A percentile compares a stretch with the other conserved stretches of the same genome.
phyloP scores from a whole-genome alignment of 345 rosid genomes.

The Garcia nutans region DNA sequence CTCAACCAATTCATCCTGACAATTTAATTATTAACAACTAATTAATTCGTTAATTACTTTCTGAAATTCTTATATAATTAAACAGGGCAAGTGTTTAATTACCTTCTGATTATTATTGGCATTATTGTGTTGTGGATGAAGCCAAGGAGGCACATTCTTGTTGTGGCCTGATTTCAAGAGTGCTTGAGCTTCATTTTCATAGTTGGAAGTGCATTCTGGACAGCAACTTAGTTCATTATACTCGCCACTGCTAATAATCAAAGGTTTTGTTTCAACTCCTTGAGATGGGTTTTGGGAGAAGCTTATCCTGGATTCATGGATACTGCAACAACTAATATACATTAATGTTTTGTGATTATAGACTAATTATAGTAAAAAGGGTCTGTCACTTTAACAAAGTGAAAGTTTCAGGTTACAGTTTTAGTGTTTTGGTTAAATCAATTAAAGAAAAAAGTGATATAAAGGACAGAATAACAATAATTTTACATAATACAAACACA shows the following conservation, averaged over 20 bases:
- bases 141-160: slow-evolving; percentile 67
- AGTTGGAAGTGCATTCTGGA: slow-evolving; percentile 67
- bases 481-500: no score
- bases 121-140: slow-evolving; percentile 45
- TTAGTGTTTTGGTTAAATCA: background rate
- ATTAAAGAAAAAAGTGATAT: no score
- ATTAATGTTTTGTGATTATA: background rate
- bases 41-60: no score
- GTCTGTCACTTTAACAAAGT: background rate
- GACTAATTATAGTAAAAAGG: background rate
- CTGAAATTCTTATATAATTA: no score
- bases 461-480: no score
- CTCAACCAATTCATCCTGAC: slow-evolving; percentile 57
- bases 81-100: background rate
- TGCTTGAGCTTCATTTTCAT: slow-evolving; percentile 62
- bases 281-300: slow-evolving; percentile 36
- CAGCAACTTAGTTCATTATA: slow-evolving; percentile 59
- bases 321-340: slow-evolving; percentile 31
- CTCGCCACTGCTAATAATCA: slow-evolving; percentile 31
- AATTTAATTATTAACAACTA: background rate
- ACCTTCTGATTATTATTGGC: slow-evolving; percentile 48
- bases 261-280: slow-evolving; percentile 51
- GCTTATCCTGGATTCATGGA: slow-evolving; percentile 44
- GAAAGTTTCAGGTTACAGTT: background rate
- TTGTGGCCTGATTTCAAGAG: slow-evolving; percentile 47